Evolutionary conservation across 306 rosid genomes (phyloP).

Genomic region (Trifolium subterraneum): DNA sequence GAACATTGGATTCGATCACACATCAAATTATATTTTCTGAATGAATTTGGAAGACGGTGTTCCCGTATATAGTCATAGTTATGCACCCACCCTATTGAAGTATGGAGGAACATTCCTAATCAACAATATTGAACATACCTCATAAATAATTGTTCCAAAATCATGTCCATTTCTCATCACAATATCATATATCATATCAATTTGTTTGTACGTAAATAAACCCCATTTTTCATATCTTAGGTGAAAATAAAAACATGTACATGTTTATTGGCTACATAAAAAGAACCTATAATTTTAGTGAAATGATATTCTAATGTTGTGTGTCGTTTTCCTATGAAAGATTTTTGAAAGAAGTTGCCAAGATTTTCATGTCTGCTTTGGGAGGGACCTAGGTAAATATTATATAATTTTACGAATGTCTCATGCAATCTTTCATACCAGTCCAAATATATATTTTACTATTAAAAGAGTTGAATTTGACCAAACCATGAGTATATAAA

Average conservation of each 20-base stretch:
- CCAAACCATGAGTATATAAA: background rate
- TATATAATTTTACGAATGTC: slow-evolving; percentile 28
- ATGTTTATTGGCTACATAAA: slow-evolving; percentile 39
- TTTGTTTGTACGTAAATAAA: background rate
- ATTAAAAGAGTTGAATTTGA: slow-evolving; percentile 27
- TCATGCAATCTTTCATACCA: slow-evolving; percentile 30
- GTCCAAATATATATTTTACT: slow-evolving; percentile 7
- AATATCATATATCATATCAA: background rate
- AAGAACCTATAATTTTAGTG: slow-evolving; percentile 38
- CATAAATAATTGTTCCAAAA: slow-evolving; percentile 36
- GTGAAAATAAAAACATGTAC: background rate
- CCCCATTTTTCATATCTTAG: slow-evolving; percentile 30
- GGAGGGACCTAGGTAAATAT: slow-evolving; percentile 46
- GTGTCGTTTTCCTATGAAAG: slow-evolving; percentile 39
- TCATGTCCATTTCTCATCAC: slow-evolving; percentile 20
- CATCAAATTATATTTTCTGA: slow-evolving; percentile 22
- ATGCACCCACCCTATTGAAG: slow-evolving; percentile 15
- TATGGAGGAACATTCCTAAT: slow-evolving; percentile 54
- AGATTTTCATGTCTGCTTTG: slow-evolving; percentile 54
- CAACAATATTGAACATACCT: slow-evolving; percentile 26
- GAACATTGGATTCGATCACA: slow-evolving; percentile 42
- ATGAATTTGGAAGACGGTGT: slow-evolving; percentile 37
- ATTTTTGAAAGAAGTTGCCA: slow-evolving; percentile 35
- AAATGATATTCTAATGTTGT: background rate
- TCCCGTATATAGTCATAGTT: slow-evolving; percentile 13